These are phyloP conservation scores for Ulvella scutata DNA, from an alignment of 139 green algal genomes.

Conservation along the genomic window DNA sequence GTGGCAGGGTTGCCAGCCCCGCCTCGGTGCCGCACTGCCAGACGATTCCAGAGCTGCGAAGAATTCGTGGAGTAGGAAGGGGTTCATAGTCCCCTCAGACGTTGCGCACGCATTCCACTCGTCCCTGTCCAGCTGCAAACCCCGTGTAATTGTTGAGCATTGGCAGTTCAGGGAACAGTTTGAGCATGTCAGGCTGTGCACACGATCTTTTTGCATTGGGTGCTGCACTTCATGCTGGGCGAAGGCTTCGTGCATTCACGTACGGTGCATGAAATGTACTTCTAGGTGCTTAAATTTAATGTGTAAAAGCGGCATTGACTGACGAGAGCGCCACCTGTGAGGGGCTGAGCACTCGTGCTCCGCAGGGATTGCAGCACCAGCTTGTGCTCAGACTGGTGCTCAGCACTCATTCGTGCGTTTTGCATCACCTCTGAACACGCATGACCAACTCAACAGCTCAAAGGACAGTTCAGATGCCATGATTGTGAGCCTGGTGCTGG, in stretches of 20 bases:
- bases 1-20: background rate
- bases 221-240: background rate
- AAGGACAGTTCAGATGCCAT: background rate
- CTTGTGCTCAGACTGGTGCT: no score
- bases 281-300: background rate
- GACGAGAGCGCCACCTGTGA: no score
- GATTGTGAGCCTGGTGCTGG: background rate
- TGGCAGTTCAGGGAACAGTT: background rate
- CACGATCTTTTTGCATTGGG: background rate
- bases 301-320: background rate
- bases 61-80: conserved; percentile 55
- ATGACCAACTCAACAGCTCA: background rate
- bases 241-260: background rate
- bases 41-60: conserved; percentile 45
- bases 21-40: conserved; percentile 15
- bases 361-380: background rate
- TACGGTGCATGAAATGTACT: background rate
- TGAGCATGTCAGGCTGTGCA: background rate
- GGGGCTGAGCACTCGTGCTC: background rate
- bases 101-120: conserved; percentile 51
- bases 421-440: background rate
- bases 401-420: background rate
- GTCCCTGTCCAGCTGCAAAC: conserved; percentile 12
- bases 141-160: background rate
- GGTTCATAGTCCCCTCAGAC: conserved; percentile 35